Evolutionary conservation across 2,329 filamentous ascomycete genomes (phyloP), one percentile per base, ranked within the genome.

Genomic region (Colletotrichum brevisporum): DNA sequence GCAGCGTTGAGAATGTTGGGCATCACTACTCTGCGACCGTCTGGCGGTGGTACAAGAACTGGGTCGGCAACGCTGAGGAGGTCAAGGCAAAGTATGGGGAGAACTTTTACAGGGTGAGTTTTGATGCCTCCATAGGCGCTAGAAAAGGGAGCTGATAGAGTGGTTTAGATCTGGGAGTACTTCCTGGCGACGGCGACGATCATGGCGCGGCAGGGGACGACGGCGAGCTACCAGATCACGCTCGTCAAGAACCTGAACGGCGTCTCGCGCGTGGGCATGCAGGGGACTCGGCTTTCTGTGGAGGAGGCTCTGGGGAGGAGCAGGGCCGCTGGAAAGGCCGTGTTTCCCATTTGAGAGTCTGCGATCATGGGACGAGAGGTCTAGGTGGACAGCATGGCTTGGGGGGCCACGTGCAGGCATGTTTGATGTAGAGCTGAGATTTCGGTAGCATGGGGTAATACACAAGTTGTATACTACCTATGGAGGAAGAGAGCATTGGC

Each of bases 1-100:
- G 39, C 9, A 96, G 84, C 73, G 83, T 95, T 71, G 94, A 97
- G 79, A 97, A 94, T 52, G 88, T 96, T 75, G 94, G 94, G 77
- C 92, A 96, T 43, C 94, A 96, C 84, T 96, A 96, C 83, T 94
- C 92, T 48, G 93, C 93, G 60, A 97, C 94, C 24, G 83, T 97
- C 66, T 97, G 94, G 94, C 88, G 92, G 77, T 97, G 94, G 94
- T 97, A 97, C 84, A 87, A 94, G 74, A 97, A 97, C 86, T 97
- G 94, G 94, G 86, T 96, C 79, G 92, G 85, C 81, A 97, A 97
- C 86, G 87, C 88, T 75, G 92, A 95, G 70, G 95, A 95, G 84
- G 92, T 97, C 64, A 88, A 91, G 80, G 92, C 91, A 76, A 97
- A 96, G 86, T 97, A 97, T 78, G 94, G 94, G 75, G 89, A 90